Evolutionary conservation across 306 rosid species (phyloP), one percentile per base, ranked within the genome.

Genomic region (Gleditsia sinensis): DNA sequence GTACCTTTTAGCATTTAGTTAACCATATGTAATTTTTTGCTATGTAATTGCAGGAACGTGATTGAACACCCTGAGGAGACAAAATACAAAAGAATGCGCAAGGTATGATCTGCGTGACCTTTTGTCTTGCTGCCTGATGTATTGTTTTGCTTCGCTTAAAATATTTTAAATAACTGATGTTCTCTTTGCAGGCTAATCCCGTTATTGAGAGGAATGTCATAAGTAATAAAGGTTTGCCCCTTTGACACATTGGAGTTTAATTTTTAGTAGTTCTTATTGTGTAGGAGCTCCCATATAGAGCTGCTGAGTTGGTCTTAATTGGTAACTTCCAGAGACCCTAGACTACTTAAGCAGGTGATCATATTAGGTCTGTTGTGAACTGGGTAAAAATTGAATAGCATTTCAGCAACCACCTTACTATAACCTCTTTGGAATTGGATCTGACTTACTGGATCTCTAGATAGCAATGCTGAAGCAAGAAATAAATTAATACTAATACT

Each of bases 61-160:
- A 91, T 90, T 24, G 96, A 92, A 82, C 87, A 90, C 85, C 99
- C 99, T 6, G 77, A 66, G 69, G 91, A 88, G 83, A 79, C 67
- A 37, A 94, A 90, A 81, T 94, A 86, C 81, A 83, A 80, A 83
- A 85, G 84, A 80, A 71, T 94, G 50, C 85, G 96, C 4, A 94
- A 92, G 99, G 99, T 90, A 82, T 72, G 32, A 53, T 71, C 53
- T 9, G 34, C 8, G 24, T 71, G 48, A 36, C 30, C 39, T 36
- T 50, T 48, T 24, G 30, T 55, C 39, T 28, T 57, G 49, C 50
- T 67, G 34, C 69, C 51, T 11, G 68, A 30, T 23, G 53, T 62
- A 48, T 25, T 61, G 28, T 53, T 75, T 75, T 53, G 53, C 51
- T 65, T 10, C 14, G 2, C 49, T 14, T 16, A 80, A 28, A 50